Base-by-base conservation (phyloP, 1,284 basidiomycete genomes). In the Puccinia triticina region DNA sequence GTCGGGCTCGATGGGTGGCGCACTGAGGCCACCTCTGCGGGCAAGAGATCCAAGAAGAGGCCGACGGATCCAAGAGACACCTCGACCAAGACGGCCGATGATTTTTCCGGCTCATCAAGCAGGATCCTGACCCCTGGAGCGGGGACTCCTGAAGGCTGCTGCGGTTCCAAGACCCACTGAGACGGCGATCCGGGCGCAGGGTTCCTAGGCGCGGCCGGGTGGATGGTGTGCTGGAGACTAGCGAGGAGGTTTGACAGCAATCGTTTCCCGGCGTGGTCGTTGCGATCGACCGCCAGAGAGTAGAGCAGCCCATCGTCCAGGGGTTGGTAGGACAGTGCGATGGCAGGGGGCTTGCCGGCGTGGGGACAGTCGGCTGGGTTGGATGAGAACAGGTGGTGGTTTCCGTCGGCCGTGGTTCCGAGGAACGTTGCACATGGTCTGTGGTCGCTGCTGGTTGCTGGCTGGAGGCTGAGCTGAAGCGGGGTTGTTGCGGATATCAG, bases 321-420 rank as follows among this genome's bases (percentile, higher is more conserved):
- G 29, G 59, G 59, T 3, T 32, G 59, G 29, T 32, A 61, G 29
- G 59, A 34, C 3, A 61, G 10, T 34, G 32, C 14, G 59, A 61
- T 16, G 8, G 59, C 26, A 32, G 4, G 59, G 12, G 7, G 4
- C 40, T 61, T 8, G 8, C 16, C 2, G 16, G 7, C 11, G 26
- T 7, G 4, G 26, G 26, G 26, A 34, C 29, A 61, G 26, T 29
- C 29, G 26, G 29, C 8, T 32, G 29, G 29, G 29, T 18, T 32
- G 14, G 59, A 32, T 16, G 4, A 29, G 59, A 61, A 61, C 10
- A 61, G 59, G 14, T 61, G 59, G 34, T 61, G 59, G 59, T 61
- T 32, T 34, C 29, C 59, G 34, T 34, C 59, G 59, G 59, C 59
- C 3, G 59, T 61, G 59, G 59, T 61, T 61, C 59, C 59, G 29